phyloP scores from a whole-genome alignment of 345 rosid genomes.

The Salix udensis region DNA sequence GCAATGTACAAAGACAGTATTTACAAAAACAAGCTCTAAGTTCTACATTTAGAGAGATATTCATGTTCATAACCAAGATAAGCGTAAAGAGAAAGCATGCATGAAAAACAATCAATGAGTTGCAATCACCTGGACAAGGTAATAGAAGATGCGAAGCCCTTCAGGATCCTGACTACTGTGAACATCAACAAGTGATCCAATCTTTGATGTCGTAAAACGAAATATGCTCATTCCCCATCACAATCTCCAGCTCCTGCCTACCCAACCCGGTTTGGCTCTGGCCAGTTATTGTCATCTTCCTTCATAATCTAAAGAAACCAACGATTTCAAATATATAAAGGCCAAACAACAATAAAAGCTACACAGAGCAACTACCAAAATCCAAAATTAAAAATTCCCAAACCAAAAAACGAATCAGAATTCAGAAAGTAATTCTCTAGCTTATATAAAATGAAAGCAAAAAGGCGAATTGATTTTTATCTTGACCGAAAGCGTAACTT shows the following conservation, averaged over 20 bases:
- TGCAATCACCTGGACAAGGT: conserved; percentile 88
- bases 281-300: conserved; percentile 99
- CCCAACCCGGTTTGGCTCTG: conserved; percentile 96
- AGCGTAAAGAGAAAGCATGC: not conserved
- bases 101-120: not conserved
- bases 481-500: not conserved
- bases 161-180: conserved; percentile 95
- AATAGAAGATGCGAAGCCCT: conserved; percentile 96
- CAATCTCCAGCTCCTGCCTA: conserved; percentile 96
- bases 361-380: not conserved
- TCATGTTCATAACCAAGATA: not conserved
- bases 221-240: conserved; percentile 95
- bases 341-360: not conserved
- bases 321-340: not conserved
- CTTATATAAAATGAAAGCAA: not conserved
- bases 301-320: conserved; percentile 65
- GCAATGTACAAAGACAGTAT: not conserved
- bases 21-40: not conserved
- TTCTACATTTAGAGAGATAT: not conserved
- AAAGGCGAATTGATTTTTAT: not conserved
- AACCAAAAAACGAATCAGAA: not conserved
- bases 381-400: not conserved
- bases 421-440: no score
- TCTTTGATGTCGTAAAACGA: conserved; percentile 94
- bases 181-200: conserved; percentile 96